Conservation (phyloP, 306 rosid genomes). For the Sicyos edulis region DNA sequence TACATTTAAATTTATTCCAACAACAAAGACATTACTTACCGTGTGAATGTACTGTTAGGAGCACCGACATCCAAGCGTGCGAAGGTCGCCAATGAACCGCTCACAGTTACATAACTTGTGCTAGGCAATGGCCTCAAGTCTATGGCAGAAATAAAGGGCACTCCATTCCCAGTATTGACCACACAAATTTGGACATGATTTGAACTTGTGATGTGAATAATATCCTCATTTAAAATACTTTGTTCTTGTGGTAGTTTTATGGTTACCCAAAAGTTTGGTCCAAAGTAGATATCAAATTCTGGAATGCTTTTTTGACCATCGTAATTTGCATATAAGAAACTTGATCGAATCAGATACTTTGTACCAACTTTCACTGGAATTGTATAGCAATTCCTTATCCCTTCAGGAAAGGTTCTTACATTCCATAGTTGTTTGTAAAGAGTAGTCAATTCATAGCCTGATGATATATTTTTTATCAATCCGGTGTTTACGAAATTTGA, state of each 20-base stretch:
- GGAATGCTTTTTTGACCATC: background rate
- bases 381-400: conserved; percentile 9
- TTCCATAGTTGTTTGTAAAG: background rate
- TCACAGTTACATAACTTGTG: conserved; percentile 6
- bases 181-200: conserved; percentile 18
- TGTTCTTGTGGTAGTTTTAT: background rate
- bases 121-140: conserved; percentile 26
- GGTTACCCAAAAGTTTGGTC: conserved; percentile 4
- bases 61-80: conserved; percentile 21
- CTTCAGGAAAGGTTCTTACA: conserved; percentile 5
- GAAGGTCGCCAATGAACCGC: conserved; percentile 18
- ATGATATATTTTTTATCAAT: background rate
- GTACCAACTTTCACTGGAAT: background rate
- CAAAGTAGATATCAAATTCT: conserved; percentile 11
- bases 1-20: too few relatives aligned
- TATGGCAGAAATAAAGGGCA: conserved; percentile 24
- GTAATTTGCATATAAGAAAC: conserved; percentile 1
- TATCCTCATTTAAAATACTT: background rate
- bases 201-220: conserved; percentile 21
- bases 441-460: background rate
- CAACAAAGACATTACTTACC: background rate
- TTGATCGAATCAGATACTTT: conserved; percentile 24
- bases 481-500: background rate
- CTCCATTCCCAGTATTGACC: conserved; percentile 9
- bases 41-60: background rate